phyloP scores from a whole-genome alignment of 129 eudicot species.

The Chrysanthemum makinoi region DNA sequence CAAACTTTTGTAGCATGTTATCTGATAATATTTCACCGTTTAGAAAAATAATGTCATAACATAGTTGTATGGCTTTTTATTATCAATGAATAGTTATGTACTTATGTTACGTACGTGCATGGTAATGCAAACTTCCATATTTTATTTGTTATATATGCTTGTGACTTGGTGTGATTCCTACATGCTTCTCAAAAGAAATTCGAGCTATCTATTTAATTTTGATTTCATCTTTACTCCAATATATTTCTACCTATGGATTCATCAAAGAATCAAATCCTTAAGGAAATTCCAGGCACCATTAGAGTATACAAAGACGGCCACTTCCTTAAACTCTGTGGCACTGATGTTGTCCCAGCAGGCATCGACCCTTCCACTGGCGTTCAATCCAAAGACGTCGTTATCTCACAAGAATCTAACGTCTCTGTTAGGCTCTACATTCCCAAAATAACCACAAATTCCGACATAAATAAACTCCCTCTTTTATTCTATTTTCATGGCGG shows the following conservation, averaged over 20 bases:
- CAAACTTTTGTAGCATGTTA: too few species aligned
- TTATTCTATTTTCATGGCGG: conserved; percentile 73
- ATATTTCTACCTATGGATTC: neutral
- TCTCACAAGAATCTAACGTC: conserved; percentile 34
- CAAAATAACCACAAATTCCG: neutral
- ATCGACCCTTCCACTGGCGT: conserved; percentile 42
- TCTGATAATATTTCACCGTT: too few species aligned
- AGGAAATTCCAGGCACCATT: neutral
- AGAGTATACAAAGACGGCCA: conserved; percentile 45
- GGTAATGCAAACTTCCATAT: too few species aligned
- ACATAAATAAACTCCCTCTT: conserved; percentile 40
- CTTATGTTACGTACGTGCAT: too few species aligned
- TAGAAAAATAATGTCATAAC: too few species aligned
- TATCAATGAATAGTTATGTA: too few species aligned
- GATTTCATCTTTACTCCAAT: neutral
- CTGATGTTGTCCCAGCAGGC: conserved; percentile 31
- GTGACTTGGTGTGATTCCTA: neutral
- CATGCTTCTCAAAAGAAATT: neutral
- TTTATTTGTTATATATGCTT: neutral
- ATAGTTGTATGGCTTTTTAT: too few species aligned
- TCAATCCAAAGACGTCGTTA: conserved; percentile 46
- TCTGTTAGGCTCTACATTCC: conserved; percentile 52
- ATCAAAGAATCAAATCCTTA: neutral
- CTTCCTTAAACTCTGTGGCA: conserved; percentile 37
- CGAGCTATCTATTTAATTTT: neutral